Conservation (phyloP, 1,139 yeast genomes). For the Debaryomycetaceae sp. region DNA sequence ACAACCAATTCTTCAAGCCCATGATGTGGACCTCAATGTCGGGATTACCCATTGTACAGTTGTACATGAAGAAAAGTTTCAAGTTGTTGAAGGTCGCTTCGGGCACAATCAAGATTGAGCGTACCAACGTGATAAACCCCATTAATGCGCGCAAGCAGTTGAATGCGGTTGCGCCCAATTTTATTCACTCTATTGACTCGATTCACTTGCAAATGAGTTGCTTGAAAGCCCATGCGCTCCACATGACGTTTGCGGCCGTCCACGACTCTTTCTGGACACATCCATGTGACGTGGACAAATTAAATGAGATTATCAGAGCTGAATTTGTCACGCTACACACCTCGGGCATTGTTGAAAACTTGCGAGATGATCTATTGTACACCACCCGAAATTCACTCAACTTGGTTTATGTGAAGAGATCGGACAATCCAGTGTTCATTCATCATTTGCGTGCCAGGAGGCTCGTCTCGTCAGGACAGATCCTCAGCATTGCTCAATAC, state of each 20-base stretch:
- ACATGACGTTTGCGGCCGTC: conserved; percentile 33
- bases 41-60: conserved; percentile 42
- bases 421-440: conserved; percentile 16
- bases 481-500: background rate
- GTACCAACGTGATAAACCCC: conserved; percentile 16
- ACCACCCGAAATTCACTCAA: conserved; percentile 26
- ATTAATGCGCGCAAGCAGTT: conserved; percentile 29
- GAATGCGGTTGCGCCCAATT: conserved; percentile 43
- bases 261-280: conserved; percentile 48
- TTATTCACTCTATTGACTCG: conserved; percentile 42
- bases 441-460: conserved; percentile 10
- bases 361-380: conserved; percentile 24
- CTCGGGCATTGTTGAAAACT: conserved; percentile 20
- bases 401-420: conserved; percentile 29
- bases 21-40: conserved; percentile 43
- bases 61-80: conserved; percentile 21
- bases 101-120: conserved; percentile 20
- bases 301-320: conserved; percentile 25
- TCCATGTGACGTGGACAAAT: conserved; percentile 25
- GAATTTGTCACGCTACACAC: conserved; percentile 34
- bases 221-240: conserved; percentile 16
- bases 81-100: conserved; percentile 16
- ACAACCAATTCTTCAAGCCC: conserved; percentile 20
- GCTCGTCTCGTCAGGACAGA: too few species aligned
- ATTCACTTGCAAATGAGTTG: conserved; percentile 38